phyloP scores from a whole-genome alignment of 140 eudicot species.

The Senecio squalidus region DNA sequence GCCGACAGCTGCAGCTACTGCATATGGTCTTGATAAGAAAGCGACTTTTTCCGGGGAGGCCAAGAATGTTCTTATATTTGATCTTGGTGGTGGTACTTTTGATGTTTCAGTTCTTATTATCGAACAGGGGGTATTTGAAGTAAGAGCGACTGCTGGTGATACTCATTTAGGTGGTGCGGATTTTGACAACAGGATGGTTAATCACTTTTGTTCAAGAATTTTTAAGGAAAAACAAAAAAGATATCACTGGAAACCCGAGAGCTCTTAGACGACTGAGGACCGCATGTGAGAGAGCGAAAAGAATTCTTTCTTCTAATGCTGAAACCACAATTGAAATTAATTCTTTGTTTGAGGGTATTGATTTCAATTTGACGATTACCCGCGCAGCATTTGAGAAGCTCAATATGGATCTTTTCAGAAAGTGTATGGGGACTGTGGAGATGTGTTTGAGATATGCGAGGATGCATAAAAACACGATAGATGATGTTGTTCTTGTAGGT shows the following conservation, averaged over 20 bases:
- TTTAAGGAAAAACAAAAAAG: constrained; percentile 19
- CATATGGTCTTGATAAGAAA: constrained; percentile 25
- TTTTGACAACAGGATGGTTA: constrained; percentile 24
- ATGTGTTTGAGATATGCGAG: constrained; percentile 21
- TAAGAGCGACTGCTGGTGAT: constrained; percentile 22
- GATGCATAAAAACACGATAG: constrained; percentile 21
- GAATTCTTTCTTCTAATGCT: constrained; percentile 14
- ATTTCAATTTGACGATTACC: constrained; percentile 21
- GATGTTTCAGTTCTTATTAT: constrained; percentile 25
- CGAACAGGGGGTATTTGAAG: constrained; percentile 15
- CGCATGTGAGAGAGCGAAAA: constrained; percentile 28
- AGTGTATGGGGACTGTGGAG: constrained; percentile 24
- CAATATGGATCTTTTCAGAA: constrained; percentile 26
- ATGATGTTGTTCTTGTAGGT: constrained; percentile 34
- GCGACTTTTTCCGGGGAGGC: background rate
- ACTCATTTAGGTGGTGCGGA: constrained; percentile 39
- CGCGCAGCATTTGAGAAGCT: constrained; percentile 32
- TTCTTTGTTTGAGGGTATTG: constrained; percentile 22
- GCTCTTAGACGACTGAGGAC: constrained; percentile 23
- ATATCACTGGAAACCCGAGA: constrained; percentile 23
- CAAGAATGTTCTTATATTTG: constrained; percentile 28
- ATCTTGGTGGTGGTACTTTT: constrained; percentile 31
- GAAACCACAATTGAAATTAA: constrained; percentile 17
- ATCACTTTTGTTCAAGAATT: constrained; percentile 19
- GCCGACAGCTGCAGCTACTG: constrained; percentile 34